Conservation (phyloP, 805 yeast genomes). For the Huiozyma naganishii region DNA sequence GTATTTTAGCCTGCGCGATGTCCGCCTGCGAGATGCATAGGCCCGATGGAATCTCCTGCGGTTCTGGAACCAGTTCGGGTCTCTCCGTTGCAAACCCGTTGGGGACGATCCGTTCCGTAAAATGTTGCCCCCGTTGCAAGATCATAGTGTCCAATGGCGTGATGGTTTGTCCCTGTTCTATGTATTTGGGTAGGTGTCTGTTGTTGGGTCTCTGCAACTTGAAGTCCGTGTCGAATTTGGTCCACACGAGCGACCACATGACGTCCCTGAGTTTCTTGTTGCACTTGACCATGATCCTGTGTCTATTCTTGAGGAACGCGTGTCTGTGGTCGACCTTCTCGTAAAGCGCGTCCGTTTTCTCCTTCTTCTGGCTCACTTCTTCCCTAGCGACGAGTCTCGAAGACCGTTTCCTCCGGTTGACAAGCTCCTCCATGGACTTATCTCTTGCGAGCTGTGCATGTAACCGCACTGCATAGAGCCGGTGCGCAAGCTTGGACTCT, state of each 20-base stretch:
- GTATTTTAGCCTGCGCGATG: conserved; percentile 11
- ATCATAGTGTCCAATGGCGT: conserved; percentile 7
- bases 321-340: conserved; percentile 30
- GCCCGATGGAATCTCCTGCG: conserved; percentile 23
- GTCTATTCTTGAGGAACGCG: conserved; percentile 17
- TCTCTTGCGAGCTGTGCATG: conserved; percentile 44
- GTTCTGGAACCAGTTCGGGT: background rate
- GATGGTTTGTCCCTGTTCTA: conserved; percentile 1
- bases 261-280: conserved; percentile 19
- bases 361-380: conserved; percentile 39
- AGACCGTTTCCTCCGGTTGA: conserved; percentile 64
- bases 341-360: conserved; percentile 31
- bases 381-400: conserved; percentile 63
- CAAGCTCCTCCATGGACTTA: conserved; percentile 47
- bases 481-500: conserved; percentile 7
- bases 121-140: conserved; percentile 6
- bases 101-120: conserved; percentile 1
- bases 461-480: conserved; percentile 19
- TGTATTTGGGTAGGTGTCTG: conserved; percentile 1
- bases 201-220: conserved; percentile 13
- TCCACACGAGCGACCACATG: conserved; percentile 24
- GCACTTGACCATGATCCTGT: conserved; percentile 16
- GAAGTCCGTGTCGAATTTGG: conserved; percentile 20
- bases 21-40: conserved; percentile 19
- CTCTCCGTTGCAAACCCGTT: background rate